A percentile compares a stretch with the other conserved stretches of the same genome.
Evolutionary conservation across 768 basidiomycete species (phyloP).

Genomic region (Lepiota venenata): DNA sequence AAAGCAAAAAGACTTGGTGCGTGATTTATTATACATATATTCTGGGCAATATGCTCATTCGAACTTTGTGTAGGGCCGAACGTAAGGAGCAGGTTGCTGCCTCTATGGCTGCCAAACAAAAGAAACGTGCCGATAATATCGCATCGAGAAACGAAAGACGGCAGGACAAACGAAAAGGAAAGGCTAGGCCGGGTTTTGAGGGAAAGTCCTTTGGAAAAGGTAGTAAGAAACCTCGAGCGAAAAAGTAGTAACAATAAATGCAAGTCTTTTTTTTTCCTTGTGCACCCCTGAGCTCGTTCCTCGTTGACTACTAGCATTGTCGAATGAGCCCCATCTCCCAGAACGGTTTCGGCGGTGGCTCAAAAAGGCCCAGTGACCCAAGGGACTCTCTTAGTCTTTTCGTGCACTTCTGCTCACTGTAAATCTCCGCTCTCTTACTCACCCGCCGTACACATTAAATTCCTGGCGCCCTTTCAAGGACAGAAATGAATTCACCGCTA

Average conservation of each 20-base stretch:
- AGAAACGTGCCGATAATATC: slow-evolving; percentile 91
- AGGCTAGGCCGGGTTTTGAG: slow-evolving; percentile 83
- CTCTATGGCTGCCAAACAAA: slow-evolving; percentile 81
- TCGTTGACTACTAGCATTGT: too few relatives aligned
- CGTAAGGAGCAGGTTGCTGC: slow-evolving; percentile 75
- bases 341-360: too few relatives aligned
- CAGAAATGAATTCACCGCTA: too few relatives aligned
- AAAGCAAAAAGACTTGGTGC: slow-evolving; percentile 84
- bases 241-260: slow-evolving; percentile 6
- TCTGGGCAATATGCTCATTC: neutral
- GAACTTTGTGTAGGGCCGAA: slow-evolving; percentile 58
- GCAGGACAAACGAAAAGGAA: slow-evolving; percentile 62
- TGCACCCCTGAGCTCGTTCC: neutral
- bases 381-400: too few relatives aligned
- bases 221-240: slow-evolving; percentile 1
- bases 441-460: too few relatives aligned
- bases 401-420: too few relatives aligned
- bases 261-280: neutral
- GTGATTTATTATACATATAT: slow-evolving; percentile 22
- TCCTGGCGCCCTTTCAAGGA: too few relatives aligned
- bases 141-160: slow-evolving; percentile 78
- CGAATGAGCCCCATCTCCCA: too few relatives aligned
- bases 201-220: slow-evolving; percentile 44
- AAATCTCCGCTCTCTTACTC: too few relatives aligned
- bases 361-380: too few relatives aligned